phyloP scores from a whole-genome alignment of 257 asterid species.

The Euphrasia confusa region DNA sequence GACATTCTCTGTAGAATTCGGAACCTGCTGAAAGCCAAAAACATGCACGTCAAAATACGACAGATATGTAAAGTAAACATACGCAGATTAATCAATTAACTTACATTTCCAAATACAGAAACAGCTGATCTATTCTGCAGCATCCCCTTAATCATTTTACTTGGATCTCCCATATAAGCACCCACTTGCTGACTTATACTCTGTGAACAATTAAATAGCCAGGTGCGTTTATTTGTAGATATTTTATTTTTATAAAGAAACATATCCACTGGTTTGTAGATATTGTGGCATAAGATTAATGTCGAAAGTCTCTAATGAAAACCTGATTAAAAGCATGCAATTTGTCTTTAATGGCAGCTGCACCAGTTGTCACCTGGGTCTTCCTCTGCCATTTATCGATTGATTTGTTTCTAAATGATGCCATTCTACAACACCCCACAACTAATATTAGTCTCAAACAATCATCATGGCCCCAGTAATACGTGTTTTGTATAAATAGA shows the following conservation, averaged over 20 bases:
- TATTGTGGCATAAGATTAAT: conserved; percentile 15
- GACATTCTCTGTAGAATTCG: conserved; percentile 34
- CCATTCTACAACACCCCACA: conserved; percentile 49
- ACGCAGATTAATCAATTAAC: conserved; percentile 3
- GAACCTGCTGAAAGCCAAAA: conserved; percentile 42
- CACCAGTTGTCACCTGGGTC: conserved; percentile 91
- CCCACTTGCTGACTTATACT: conserved; percentile 89
- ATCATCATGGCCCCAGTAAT: neutral
- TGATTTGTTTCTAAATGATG: conserved; percentile 72
- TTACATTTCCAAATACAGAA: conserved; percentile 79
- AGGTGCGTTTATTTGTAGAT: conserved; percentile 14
- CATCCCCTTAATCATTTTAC: conserved; percentile 92
- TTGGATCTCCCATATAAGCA: conserved; percentile 92
- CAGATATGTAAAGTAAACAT: conserved; percentile 3
- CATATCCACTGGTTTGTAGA: neutral
- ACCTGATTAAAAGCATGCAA: conserved; percentile 98
- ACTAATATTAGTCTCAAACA: conserved; percentile 11
- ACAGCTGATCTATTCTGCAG: conserved; percentile 71
- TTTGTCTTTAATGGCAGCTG: conserved; percentile 88
- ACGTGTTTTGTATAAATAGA: neutral
- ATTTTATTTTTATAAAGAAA: no score
- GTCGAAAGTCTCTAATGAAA: conserved; percentile 21
- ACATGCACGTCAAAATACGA: conserved; percentile 13
- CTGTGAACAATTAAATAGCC: conserved; percentile 42
- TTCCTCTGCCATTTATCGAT: conserved; percentile 97